These are phyloP conservation scores for Anthracocystis setariae DNA, from an alignment of 1,284 basidiomycete genomes.

Conservation along the genomic window DNA sequence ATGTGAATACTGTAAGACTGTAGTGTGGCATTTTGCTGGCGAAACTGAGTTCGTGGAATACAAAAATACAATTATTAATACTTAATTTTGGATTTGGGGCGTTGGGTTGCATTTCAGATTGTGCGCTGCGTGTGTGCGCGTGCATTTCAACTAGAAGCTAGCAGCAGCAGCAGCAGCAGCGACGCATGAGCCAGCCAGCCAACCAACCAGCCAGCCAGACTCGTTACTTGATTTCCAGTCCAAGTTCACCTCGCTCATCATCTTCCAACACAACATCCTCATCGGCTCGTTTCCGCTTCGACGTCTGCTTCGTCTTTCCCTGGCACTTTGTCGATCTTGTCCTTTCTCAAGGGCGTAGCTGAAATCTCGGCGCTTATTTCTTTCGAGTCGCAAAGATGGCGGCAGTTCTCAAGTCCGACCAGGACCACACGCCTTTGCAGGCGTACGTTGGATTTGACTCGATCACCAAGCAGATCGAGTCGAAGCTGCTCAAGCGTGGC, in stretches of 20 bases:
- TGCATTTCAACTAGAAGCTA: not conserved
- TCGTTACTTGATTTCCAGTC: too few relatives aligned
- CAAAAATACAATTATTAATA: not conserved
- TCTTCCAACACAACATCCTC: not conserved
- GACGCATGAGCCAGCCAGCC: constrained; percentile 32
- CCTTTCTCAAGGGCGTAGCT: too few relatives aligned
- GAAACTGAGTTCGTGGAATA: not conserved
- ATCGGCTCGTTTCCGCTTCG: not conserved
- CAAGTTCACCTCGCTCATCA: not conserved
- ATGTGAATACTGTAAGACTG: too few relatives aligned
- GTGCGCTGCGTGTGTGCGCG: constrained; percentile 8
- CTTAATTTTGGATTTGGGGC: not conserved
- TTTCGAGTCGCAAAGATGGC: too few relatives aligned
- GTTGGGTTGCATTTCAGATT: too few relatives aligned
- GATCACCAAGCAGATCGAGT: constrained; percentile 97
- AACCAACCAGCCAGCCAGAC: too few relatives aligned
- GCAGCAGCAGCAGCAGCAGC: not conserved
- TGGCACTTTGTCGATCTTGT: too few relatives aligned
- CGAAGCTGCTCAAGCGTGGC: constrained; percentile 97
- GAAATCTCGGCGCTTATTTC: too few relatives aligned
- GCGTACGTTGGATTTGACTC: constrained; percentile 69
- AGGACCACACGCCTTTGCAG: constrained; percentile 61
- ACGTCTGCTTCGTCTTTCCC: not conserved
- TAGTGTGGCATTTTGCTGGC: too few relatives aligned
- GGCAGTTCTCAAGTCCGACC: constrained; percentile 26